These are phyloP conservation scores for Aegilops tauschii DNA, from an alignment of 176 grass and related monocot genomes.

Conservation along the genomic window DNA sequence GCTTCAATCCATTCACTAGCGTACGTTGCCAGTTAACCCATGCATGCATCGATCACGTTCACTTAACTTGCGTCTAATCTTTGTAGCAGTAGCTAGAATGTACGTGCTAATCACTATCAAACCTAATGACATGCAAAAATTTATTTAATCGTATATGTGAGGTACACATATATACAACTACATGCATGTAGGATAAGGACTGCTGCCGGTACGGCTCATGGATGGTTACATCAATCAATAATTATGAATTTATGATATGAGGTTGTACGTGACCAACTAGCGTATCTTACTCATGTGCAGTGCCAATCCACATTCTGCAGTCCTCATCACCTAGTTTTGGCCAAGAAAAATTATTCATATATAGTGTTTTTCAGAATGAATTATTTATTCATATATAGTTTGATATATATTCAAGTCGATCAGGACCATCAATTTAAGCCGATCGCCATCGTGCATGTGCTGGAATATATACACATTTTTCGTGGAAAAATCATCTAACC, in stretches of 20 bases:
- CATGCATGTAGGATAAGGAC: background rate
- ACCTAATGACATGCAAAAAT: background rate
- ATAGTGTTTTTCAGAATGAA: background rate
- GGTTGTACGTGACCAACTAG: background rate
- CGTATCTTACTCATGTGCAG: background rate
- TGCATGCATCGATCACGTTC: too few relatives aligned
- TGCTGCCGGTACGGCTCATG: background rate
- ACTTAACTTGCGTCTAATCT: background rate
- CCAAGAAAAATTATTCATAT: background rate
- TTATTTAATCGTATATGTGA: background rate
- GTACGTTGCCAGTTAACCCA: background rate
- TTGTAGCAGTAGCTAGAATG: background rate
- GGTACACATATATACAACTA: background rate
- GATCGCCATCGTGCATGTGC: background rate
- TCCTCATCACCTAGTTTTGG: background rate
- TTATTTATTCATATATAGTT: background rate
- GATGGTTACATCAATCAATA: background rate
- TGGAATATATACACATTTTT: background rate
- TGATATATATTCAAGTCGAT: background rate
- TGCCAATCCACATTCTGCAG: background rate
- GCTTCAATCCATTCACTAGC: background rate
- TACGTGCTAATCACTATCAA: background rate
- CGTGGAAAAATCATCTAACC: background rate
- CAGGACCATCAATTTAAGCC: background rate
- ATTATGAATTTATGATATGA: background rate